Base-by-base conservation (phyloP, 148 eudicot genomes). In the Silene uniflora region DNA sequence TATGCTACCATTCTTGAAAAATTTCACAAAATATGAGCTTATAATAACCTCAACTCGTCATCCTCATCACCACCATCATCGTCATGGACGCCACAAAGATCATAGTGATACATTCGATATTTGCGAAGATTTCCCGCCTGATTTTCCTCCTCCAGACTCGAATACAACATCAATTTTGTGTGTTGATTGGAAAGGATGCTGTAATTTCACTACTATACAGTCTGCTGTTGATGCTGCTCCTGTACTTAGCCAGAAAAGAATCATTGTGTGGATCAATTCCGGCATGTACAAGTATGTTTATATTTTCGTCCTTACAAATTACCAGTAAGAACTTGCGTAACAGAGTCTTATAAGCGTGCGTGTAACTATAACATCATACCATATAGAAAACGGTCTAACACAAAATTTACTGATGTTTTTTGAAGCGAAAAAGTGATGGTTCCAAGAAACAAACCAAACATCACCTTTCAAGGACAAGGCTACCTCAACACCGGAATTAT, bases 381-480 rank as follows among this genome's bases (percentile, higher is more conserved):
- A 12, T 52, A 16, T 12, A 52, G 13, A 52, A 4, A 12, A 62
- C 14, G 5, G 17, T 62, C 66, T 62, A 24, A 24, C 62, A 6
- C 24, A n/a, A 59, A n/a, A 59, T 5, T 59, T 11, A 24, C 23
- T 39, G 22, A 32, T 47, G 70, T 75, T 18, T 55, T n/a, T 71
- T 42, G 3, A 73, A 91, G 97, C 77, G 98, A 92, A 82, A 94
- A 94, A 74, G 89, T 94, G 2, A 85, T 77, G 62, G 69, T 94
- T 6, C 89, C 90, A 49, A 88, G 74, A 77, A 88, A 83, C 83
- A 94, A 90, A 72, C 91, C 93, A 25, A 94, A 94, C 72, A 86
- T 94, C 24, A 94, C 98, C 54, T 88, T 94, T 64, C 98, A 94
- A 89, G 98, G 98, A 67, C 98, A 93, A 86, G 96, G 98, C 18